Percentiles rank a stretch among this genome's conserved stretches.
Conservation (phyloP, 345 rosid species). For the Noccaea caerulescens region DNA sequence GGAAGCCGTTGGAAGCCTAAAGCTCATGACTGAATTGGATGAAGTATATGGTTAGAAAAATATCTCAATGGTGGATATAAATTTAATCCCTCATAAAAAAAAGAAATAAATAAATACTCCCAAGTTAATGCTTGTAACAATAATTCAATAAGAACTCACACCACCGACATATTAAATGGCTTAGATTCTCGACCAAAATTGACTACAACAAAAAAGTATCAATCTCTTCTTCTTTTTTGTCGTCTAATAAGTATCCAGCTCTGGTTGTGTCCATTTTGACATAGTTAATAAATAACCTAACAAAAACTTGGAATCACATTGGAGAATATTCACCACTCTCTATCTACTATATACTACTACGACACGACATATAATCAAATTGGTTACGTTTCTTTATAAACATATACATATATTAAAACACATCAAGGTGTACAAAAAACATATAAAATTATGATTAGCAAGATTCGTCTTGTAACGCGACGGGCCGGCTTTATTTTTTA, state of each 20-base stretch:
- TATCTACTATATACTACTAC: constrained; percentile 30
- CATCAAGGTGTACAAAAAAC: constrained; percentile 1
- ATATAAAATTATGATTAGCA: constrained; percentile 33
- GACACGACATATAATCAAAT: constrained; percentile 33
- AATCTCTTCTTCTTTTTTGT: not conserved
- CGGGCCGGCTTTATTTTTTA: constrained; percentile 65
- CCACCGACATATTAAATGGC: constrained; percentile 7
- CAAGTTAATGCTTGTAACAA: not conserved
- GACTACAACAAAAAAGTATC: not conserved
- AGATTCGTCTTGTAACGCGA: constrained; percentile 80
- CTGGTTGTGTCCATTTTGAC: not conserved
- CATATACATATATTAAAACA: constrained; percentile 7
- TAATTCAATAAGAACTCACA: not conserved
- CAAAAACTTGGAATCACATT: constrained; percentile 31
- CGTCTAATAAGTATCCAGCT: constrained; percentile 16
- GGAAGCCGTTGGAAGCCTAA: too few species aligned
- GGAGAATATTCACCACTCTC: constrained; percentile 45
- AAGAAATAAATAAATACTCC: too few species aligned
- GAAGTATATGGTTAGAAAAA: too few species aligned
- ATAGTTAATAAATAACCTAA: constrained; percentile 17
- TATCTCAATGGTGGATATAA: too few species aligned
- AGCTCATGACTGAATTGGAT: too few species aligned
- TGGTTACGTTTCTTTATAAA: constrained; percentile 25
- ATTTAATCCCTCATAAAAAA: too few species aligned
- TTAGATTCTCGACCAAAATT: constrained; percentile 22